A percentile compares a stretch with the other conserved stretches of the same genome.
These are phyloP conservation scores for Tilletiaria anomala DNA, from an alignment of 1,284 basidiomycete genomes.

Conservation along the genomic window DNA sequence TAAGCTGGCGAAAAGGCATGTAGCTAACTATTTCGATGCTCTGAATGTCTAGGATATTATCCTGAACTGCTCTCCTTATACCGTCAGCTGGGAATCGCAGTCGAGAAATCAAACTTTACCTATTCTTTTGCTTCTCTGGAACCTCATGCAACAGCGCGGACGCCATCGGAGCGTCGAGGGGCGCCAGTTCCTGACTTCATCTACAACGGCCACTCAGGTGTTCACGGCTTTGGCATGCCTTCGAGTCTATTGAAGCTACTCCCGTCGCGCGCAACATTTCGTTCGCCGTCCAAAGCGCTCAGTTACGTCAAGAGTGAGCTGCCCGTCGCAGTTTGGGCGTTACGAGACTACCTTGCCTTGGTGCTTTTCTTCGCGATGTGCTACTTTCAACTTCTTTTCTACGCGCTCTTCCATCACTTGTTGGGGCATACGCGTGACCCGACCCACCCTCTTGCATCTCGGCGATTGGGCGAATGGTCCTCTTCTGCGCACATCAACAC, in stretches of 20 bases:
- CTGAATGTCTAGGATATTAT: slow-evolving; percentile 20
- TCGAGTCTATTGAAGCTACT: too few species aligned
- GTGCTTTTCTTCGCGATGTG: slow-evolving; percentile 12
- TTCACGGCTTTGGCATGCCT: slow-evolving; percentile 16
- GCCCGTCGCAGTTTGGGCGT: background rate
- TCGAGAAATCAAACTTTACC: slow-evolving; percentile 19
- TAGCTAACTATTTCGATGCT: too few species aligned
- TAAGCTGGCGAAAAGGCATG: background rate
- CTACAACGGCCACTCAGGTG: slow-evolving; percentile 23
- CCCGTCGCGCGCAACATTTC: too few species aligned
- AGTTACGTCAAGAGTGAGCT: too few species aligned
- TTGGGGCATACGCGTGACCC: slow-evolving; percentile 17
- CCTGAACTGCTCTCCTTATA: slow-evolving; percentile 27
- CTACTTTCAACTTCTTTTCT: slow-evolving; percentile 23
- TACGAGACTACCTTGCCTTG: too few species aligned
- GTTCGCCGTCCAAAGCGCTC: too few species aligned
- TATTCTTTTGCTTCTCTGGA: slow-evolving; percentile 20
- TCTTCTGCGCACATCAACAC: slow-evolving; percentile 2
- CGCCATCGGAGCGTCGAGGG: too few species aligned
- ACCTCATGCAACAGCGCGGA: background rate
- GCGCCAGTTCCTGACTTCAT: slow-evolving; percentile 11
- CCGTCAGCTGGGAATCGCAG: slow-evolving; percentile 13
- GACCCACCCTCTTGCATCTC: slow-evolving; percentile 9
- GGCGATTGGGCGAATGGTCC: slow-evolving; percentile 10
- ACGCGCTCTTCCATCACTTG: slow-evolving; percentile 17